Evolutionary conservation across 345 rosid genomes (phyloP).

Genomic region (Aquilaria sinensis): DNA sequence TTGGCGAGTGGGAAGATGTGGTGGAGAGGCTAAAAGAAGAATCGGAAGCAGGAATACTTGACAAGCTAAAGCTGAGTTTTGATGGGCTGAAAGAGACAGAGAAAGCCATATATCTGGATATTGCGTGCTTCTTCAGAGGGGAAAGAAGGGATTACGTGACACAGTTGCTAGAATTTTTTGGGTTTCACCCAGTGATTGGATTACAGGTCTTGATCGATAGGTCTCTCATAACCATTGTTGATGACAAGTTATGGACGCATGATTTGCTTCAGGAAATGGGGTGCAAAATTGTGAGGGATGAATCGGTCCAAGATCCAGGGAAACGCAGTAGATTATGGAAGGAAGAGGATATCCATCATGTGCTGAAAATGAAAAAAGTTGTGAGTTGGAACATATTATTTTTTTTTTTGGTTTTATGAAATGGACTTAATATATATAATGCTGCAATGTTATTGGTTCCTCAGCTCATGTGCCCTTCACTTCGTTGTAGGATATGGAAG

Average conservation of each 20-base stretch:
- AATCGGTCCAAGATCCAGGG: constrained; percentile 21
- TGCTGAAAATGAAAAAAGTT: constrained; percentile 41
- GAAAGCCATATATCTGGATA: constrained; percentile 52
- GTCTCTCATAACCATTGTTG: constrained; percentile 40
- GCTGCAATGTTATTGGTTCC: not conserved
- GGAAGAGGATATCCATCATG: constrained; percentile 33
- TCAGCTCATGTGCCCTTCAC: not conserved
- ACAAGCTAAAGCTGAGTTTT: constrained; percentile 45
- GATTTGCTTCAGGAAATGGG: constrained; percentile 84
- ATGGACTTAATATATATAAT: constrained; percentile 10
- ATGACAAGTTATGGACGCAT: constrained; percentile 52
- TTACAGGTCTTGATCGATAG: constrained; percentile 37
- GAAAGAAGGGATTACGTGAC: constrained; percentile 39
- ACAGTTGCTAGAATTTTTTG: constrained; percentile 50
- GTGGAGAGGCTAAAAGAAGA: constrained; percentile 27
- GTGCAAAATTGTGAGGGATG: constrained; percentile 38
- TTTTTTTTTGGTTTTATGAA: constrained; percentile 23
- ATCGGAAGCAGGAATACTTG: constrained; percentile 32
- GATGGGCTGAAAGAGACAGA: constrained; percentile 39
- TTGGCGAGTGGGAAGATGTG: constrained; percentile 46
- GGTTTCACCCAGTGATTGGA: constrained; percentile 38
- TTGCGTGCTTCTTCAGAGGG: constrained; percentile 52
- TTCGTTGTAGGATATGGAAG: constrained; percentile 16
- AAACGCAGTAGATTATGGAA: constrained; percentile 65
- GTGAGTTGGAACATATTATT: constrained; percentile 26